Evolutionary conservation across 2,329 filamentous ascomycete genomes (phyloP).

Genomic region (Microdochium paspali): DNA sequence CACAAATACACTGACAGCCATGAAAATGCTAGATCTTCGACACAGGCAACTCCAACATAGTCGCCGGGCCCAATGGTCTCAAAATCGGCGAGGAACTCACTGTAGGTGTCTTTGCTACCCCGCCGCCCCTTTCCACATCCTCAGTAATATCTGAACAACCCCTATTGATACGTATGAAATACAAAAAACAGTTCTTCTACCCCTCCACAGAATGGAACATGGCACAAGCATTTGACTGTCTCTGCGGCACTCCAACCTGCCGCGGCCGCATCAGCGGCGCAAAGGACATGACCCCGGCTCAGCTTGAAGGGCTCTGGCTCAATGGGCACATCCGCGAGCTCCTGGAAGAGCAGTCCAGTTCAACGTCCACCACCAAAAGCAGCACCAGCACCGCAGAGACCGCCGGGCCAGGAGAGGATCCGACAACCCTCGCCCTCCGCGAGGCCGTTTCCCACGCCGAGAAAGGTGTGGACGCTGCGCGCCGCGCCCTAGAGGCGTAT

Average conservation of each 20-base stretch:
- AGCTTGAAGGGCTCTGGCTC: constrained; percentile 50
- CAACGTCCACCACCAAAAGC: background rate
- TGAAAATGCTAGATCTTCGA: constrained; percentile 55
- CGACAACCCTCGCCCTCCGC: constrained; percentile 30
- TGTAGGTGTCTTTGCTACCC: constrained; percentile 22
- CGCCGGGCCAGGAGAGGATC: constrained; percentile 18
- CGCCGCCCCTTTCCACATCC: no score
- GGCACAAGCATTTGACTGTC: constrained; percentile 62
- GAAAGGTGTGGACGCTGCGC: constrained; percentile 34
- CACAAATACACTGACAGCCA: no score
- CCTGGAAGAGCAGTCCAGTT: constrained; percentile 30
- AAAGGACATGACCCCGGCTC: constrained; percentile 41
- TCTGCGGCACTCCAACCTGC: constrained; percentile 48
- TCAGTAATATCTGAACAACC: no score
- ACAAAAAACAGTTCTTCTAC: constrained; percentile 52
- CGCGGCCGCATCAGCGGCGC: constrained; percentile 55
- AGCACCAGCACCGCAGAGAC: background rate
- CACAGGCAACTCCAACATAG: constrained; percentile 43
- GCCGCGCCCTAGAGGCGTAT: constrained; percentile 31
- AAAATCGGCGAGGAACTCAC: constrained; percentile 48
- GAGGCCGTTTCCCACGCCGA: constrained; percentile 35
- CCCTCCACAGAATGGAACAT: constrained; percentile 68
- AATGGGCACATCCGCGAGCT: constrained; percentile 52
- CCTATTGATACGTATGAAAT: background rate
- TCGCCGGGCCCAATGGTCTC: constrained; percentile 48